A percentile compares a stretch with the other conserved stretches of the same genome.
Conservation (phyloP, 1,139 yeast genomes). For the Candida anutae region DNA sequence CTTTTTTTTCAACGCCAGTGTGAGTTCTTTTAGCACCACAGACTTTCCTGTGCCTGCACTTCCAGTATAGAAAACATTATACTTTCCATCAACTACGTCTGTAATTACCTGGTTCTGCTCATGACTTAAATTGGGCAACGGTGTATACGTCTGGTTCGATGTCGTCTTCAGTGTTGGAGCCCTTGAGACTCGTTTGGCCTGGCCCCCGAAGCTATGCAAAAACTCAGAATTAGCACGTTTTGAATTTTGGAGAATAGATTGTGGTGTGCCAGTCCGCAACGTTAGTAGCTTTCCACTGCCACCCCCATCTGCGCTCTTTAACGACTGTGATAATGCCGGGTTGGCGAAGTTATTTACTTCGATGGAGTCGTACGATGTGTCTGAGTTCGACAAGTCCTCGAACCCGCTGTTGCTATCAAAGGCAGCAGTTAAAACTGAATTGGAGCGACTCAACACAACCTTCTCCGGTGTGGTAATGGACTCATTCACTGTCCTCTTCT, state of each 20-base stretch:
- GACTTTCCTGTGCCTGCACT: slow-evolving; percentile 88
- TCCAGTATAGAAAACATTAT: slow-evolving; percentile 66
- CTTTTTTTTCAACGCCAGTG: slow-evolving; percentile 29
- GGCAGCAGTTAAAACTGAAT: slow-evolving; percentile 5
- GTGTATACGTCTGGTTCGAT: slow-evolving; percentile 1
- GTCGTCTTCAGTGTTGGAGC: slow-evolving; percentile 2
- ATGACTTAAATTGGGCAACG: slow-evolving; percentile 18
- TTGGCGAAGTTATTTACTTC: slow-evolving; percentile 11
- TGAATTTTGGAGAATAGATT: not conserved
- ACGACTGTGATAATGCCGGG: slow-evolving; percentile 6
- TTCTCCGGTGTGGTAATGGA: slow-evolving; percentile 4
- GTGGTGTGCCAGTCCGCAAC: too few species aligned
- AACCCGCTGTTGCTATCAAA: slow-evolving; percentile 7
- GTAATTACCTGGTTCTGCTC: slow-evolving; percentile 69
- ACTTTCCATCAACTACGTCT: slow-evolving; percentile 49
- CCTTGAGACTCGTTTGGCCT: slow-evolving; percentile 16
- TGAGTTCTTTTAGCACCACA: slow-evolving; percentile 55
- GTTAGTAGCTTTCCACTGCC: not conserved
- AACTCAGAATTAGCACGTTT: slow-evolving; percentile 4
- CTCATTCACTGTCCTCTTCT: too few species aligned
- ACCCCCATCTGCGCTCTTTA: not conserved
- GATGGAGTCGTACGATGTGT: slow-evolving; percentile 9
- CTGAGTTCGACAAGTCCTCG: slow-evolving; percentile 10
- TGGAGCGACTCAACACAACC: slow-evolving; percentile 5
- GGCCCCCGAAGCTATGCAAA: slow-evolving; percentile 7